Percentiles rank a stretch among this genome's conserved stretches.
phyloP scores from a whole-genome alignment of 208 protist genomes.

The Naegleria gruberi region DNA sequence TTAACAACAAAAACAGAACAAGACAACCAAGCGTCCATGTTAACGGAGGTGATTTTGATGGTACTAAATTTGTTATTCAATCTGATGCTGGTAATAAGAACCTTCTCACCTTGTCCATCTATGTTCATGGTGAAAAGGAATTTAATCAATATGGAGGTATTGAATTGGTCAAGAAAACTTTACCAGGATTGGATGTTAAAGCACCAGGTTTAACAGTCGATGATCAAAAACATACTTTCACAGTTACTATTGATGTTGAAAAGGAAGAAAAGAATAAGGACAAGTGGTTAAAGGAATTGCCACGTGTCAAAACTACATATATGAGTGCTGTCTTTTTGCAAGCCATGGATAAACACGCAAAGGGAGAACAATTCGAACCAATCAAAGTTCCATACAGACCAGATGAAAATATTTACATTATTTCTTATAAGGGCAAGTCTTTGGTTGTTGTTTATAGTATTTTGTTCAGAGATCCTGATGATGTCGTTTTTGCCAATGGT shows the following conservation, averaged over 20 bases:
- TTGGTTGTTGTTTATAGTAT: background rate
- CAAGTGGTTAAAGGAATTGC: background rate
- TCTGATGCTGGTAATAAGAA: background rate
- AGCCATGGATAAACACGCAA: background rate
- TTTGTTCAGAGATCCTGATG: slow-evolving; percentile 19
- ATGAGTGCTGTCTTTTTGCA: background rate
- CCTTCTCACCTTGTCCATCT: background rate
- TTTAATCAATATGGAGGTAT: background rate
- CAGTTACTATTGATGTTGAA: background rate
- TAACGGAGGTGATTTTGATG: slow-evolving; percentile 6
- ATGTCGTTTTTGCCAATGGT: slow-evolving; percentile 3
- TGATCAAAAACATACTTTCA: background rate
- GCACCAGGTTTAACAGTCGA: background rate
- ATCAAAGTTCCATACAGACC: slow-evolving; percentile 17
- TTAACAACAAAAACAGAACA: background rate
- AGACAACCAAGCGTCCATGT: background rate
- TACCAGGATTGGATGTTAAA: background rate
- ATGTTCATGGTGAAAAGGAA: background rate
- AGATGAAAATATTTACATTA: slow-evolving; percentile 22
- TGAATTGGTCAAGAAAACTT: background rate
- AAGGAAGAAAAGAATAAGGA: background rate
- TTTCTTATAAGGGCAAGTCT: background rate
- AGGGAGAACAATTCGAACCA: background rate
- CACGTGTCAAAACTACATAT: background rate
- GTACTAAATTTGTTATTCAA: background rate